phyloP scores from a whole-genome alignment of 805 yeast species.

The Suhomyces pyralidae region DNA sequence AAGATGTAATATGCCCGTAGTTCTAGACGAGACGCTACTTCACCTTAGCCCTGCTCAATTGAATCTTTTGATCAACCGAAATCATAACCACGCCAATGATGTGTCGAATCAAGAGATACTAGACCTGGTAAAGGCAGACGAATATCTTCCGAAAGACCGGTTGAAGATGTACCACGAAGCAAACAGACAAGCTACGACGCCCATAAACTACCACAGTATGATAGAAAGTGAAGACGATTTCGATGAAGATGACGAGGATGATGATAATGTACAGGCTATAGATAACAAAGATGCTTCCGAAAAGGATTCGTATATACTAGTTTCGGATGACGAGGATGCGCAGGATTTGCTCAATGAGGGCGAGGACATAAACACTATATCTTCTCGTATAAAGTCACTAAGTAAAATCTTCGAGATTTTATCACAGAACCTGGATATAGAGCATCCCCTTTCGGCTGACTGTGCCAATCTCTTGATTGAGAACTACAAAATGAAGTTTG shows the following conservation, averaged over 20 bases:
- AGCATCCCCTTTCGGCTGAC: constrained; percentile 81
- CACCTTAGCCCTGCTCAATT: constrained; percentile 55
- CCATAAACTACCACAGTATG: constrained; percentile 25
- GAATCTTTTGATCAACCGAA: constrained; percentile 45
- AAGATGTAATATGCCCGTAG: constrained; percentile 57
- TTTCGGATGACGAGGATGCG: constrained; percentile 5
- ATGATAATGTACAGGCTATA: constrained; percentile 16
- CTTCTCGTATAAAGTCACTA: constrained; percentile 50
- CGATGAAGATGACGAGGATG: constrained; percentile 16
- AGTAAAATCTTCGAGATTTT: constrained; percentile 68
- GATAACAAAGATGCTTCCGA: constrained; percentile 14
- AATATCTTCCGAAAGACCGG: constrained; percentile 39
- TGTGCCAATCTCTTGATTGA: constrained; percentile 69
- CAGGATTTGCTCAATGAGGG: constrained; percentile 4
- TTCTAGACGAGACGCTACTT: constrained; percentile 52
- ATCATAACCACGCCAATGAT: constrained; percentile 13
- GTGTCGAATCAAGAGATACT: constrained; percentile 11
- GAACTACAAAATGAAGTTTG: constrained; percentile 66
- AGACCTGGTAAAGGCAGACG: constrained; percentile 25
- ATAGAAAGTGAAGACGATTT: constrained; percentile 28
- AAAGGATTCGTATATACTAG: constrained; percentile 12
- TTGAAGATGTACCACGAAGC: constrained; percentile 35
- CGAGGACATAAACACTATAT: constrained; percentile 29
- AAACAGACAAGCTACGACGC: constrained; percentile 16
- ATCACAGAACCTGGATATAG: constrained; percentile 67